Conservation (phyloP, 2,329 filamentous ascomycete genomes). For the Rasamsonia emersonii region DNA sequence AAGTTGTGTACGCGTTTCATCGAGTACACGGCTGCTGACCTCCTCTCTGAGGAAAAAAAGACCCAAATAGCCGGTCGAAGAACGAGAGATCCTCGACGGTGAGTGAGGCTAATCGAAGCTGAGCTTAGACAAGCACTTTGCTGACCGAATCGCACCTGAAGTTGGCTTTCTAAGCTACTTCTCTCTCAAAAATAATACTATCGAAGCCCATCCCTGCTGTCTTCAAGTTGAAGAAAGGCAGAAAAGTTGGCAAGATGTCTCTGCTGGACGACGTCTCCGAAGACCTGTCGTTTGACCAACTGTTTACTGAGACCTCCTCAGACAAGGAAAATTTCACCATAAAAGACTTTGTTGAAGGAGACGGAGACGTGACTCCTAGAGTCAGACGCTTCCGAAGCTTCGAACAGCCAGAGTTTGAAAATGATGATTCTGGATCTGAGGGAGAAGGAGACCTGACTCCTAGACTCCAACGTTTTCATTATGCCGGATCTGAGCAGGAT, state of each 20-base stretch:
- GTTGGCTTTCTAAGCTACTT: too few species aligned
- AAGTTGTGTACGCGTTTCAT: too few species aligned
- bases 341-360: neutral
- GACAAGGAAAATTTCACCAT: constrained; percentile 4
- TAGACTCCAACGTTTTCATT: neutral
- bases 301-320: constrained; percentile 2
- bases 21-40: too few species aligned
- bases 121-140: too few species aligned
- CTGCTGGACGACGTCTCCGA: neutral
- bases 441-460: neutral
- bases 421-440: neutral
- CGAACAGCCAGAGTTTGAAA: neutral
- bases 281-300: constrained; percentile 4
- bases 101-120: neutral
- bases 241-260: constrained; percentile 8
- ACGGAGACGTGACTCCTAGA: neutral
- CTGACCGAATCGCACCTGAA: too few species aligned
- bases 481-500: neutral
- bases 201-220: constrained; percentile 4
- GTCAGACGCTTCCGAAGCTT: neutral
- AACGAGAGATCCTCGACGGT: too few species aligned
- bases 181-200: too few species aligned
- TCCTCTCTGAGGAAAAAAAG: too few species aligned
- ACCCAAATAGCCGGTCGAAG: too few species aligned
- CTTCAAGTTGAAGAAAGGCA: constrained; percentile 14